Evolutionary conservation across 345 rosid genomes (phyloP), one percentile per base, ranked within the genome.

Genomic region (Stellera chamaejasme): DNA sequence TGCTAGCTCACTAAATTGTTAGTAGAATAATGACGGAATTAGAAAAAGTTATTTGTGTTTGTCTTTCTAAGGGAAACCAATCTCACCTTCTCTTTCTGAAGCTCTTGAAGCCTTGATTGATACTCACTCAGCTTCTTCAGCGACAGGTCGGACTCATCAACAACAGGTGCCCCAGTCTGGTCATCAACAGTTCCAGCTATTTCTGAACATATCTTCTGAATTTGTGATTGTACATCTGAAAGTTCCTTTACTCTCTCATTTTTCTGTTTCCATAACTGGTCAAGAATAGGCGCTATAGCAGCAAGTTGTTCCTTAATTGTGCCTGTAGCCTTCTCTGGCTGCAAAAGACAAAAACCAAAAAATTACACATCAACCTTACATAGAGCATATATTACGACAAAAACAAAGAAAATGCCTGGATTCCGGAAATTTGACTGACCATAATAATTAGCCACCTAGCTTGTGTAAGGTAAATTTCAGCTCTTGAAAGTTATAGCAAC

Each of bases 301-400:
- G 84, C 87, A 48, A 86, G 92, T 59, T 89, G 97, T 55, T 86
- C 85, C 79, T 89, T 89, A 77, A 86, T 89, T 43, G 97, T 89
- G 69, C 89, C 92, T 3, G 82, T 74, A 54, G 78, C 56, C 71
- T 75, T 74, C 49, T 83, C 95, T 11, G 92, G 91, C 97, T 89
- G 76, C 27, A 68, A 13, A 11, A 23, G 56, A 36, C 55, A 8
- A 63, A 48, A 27, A 62, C 32, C 59, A 45, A 48, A 3, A 26
- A n/a, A 54, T 69, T 36, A 57, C 45, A 19, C 27, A 49, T 14
- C 62, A 7, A 27, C 12, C 25, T 53, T 23, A 59, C 23, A 19
- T 19, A 19, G 23, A 19, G 13, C 13, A 13, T 19, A 45, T 47
- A 48, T 14, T n/a, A 27, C 9, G 7, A 32, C 3, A 32, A 32